Conservation (phyloP, 257 asterid genomes). For the Solanum tarijense region DNA sequence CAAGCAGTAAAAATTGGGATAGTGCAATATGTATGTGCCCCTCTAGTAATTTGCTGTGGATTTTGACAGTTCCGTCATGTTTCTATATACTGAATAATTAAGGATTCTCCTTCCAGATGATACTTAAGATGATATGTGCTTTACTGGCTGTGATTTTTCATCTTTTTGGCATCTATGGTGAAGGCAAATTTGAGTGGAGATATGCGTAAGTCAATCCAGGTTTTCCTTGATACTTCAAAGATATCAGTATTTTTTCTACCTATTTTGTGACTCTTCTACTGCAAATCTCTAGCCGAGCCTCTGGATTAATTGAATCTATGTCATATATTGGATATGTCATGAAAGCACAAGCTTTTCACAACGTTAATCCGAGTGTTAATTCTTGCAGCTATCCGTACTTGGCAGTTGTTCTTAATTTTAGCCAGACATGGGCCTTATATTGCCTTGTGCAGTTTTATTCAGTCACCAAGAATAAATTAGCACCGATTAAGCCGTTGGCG, state of each 20-base stretch:
- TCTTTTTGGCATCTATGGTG: constrained; percentile 77
- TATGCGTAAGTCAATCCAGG: constrained; percentile 61
- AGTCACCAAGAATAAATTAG: constrained; percentile 80
- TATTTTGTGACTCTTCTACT: not conserved
- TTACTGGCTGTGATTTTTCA: constrained; percentile 70
- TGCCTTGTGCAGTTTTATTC: constrained; percentile 96
- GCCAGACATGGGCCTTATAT: constrained; percentile 97
- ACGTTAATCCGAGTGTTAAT: constrained; percentile 7
- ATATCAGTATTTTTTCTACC: not conserved
- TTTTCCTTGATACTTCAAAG: not conserved
- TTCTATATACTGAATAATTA: not conserved
- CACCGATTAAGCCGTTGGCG: constrained; percentile 91
- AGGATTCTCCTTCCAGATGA: constrained; percentile 49
- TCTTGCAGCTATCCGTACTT: constrained; percentile 91
- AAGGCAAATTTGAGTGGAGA: constrained; percentile 91
- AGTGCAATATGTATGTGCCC: constrained; percentile 76
- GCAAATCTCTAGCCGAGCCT: not conserved
- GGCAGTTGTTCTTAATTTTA: constrained; percentile 84
- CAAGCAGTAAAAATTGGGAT: constrained; percentile 94
- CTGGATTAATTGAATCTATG: not conserved
- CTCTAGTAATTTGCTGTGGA: constrained; percentile 6
- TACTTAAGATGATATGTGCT: constrained; percentile 92
- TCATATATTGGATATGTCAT: not conserved
- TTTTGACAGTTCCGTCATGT: not conserved
- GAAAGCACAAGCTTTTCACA: not conserved